These are phyloP conservation scores for Aureobasidium sp. DNA, from an alignment of 2,329 filamentous ascomycete genomes.

Conservation along the genomic window DNA sequence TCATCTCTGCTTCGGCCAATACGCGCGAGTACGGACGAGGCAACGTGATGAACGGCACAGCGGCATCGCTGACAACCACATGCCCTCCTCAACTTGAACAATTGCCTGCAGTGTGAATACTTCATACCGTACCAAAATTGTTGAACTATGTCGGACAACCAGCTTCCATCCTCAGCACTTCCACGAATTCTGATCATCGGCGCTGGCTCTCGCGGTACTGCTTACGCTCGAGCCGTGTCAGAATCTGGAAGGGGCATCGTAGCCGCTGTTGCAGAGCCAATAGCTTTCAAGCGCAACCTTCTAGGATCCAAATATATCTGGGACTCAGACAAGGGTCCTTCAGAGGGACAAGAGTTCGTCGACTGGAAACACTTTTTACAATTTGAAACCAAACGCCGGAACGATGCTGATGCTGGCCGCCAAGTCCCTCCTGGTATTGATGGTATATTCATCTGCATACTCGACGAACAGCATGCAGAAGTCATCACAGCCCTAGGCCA, in stretches of 20 bases:
- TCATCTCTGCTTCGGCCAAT: not conserved
- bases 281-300: constrained; percentile 62
- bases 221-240: constrained; percentile 62
- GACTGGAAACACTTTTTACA: constrained; percentile 68
- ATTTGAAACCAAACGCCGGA: constrained; percentile 58
- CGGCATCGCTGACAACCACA: not conserved
- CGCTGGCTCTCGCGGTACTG: constrained; percentile 67
- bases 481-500: constrained; percentile 67
- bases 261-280: constrained; percentile 71
- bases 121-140: no score
- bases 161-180: not conserved
- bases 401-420: constrained; percentile 40
- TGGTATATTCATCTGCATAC: constrained; percentile 61
- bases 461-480: constrained; percentile 81
- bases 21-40: not conserved
- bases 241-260: constrained; percentile 59
- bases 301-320: constrained; percentile 69
- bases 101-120: no score
- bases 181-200: constrained; percentile 68
- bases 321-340: constrained; percentile 39
- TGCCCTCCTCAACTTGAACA: not conserved
- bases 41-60: not conserved
- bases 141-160: not conserved
- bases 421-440: constrained; percentile 36
- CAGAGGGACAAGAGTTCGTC: constrained; percentile 58